Percentiles rank a stretch among this genome's conserved stretches.
Evolutionary conservation across 257 asterid species (phyloP).

Genomic region (Phtheirospermum japonicum): DNA sequence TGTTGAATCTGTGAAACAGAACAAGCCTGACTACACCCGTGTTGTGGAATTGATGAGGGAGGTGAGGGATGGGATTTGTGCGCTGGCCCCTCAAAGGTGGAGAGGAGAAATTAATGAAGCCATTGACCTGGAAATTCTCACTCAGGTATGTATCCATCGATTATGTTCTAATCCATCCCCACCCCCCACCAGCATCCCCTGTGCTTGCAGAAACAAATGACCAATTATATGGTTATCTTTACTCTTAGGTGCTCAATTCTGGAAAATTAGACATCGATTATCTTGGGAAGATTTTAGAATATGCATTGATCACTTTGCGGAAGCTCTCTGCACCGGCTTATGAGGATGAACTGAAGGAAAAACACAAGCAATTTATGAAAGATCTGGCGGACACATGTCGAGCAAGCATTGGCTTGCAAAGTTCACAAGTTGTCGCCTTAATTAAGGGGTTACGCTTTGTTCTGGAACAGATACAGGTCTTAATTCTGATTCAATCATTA

Average conservation of each 20-base stretch:
- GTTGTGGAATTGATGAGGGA: conserved; percentile 75
- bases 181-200: not conserved
- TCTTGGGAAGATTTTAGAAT: conserved; percentile 73
- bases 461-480: conserved; percentile 85
- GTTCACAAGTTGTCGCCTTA: conserved; percentile 47
- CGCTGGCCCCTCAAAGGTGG: conserved; percentile 84
- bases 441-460: conserved; percentile 84
- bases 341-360: conserved; percentile 57
- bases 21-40: conserved; percentile 56
- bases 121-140: conserved; percentile 72
- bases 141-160: conserved; percentile 51
- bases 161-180: not conserved
- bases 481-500: conserved; percentile 14
- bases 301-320: conserved; percentile 57
- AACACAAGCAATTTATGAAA: conserved; percentile 52
- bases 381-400: conserved; percentile 54
- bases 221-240: conserved; percentile 1
- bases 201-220: conserved; percentile 16
- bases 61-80: conserved; percentile 77
- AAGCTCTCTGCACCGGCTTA: conserved; percentile 86
- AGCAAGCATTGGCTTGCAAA: conserved; percentile 36
- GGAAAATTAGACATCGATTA: conserved; percentile 63
- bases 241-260: conserved; percentile 53
- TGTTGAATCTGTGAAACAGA: conserved; percentile 65
- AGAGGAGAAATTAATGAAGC: conserved; percentile 65